Conservation (phyloP, 83 land plant species). For the Picea abies region DNA sequence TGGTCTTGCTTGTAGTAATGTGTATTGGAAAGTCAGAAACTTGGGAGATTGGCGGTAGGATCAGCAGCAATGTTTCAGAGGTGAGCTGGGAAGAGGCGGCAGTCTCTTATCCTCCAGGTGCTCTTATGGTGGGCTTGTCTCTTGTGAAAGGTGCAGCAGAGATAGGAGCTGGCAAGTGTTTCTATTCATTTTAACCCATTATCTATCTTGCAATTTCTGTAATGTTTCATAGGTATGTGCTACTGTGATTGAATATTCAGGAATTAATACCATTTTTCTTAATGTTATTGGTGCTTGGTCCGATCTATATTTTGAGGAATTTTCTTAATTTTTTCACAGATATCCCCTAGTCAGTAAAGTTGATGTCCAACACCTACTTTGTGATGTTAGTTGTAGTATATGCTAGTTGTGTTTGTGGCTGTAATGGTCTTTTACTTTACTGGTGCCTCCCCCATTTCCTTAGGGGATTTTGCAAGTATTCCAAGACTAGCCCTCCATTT, state of each 20-base stretch:
- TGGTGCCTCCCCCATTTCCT: too few relatives aligned
- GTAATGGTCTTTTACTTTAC: too few relatives aligned
- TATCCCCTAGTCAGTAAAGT: too few relatives aligned
- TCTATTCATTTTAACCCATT: too few relatives aligned
- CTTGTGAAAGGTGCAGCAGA: slow-evolving; percentile 16
- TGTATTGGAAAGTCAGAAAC: slow-evolving; percentile 7
- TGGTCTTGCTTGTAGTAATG: background rate
- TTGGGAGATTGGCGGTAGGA: background rate
- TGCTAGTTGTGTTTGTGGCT: too few relatives aligned
- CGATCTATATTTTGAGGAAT: background rate
- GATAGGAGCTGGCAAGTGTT: slow-evolving; percentile 18
- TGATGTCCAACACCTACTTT: too few relatives aligned
- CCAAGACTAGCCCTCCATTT: background rate
- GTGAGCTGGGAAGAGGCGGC: background rate
- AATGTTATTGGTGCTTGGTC: background rate
- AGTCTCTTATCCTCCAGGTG: background rate
- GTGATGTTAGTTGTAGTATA: too few relatives aligned
- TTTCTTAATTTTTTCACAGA: too few relatives aligned
- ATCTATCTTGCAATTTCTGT: background rate
- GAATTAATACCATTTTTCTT: background rate
- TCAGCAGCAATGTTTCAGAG: slow-evolving; percentile 3
- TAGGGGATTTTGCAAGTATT: background rate
- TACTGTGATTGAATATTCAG: background rate
- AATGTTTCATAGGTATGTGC: background rate
- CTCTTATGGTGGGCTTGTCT: slow-evolving; percentile 20